Base-by-base conservation (phyloP, 495 filamentous ascomycete species). In the Xylaria castorea region DNA sequence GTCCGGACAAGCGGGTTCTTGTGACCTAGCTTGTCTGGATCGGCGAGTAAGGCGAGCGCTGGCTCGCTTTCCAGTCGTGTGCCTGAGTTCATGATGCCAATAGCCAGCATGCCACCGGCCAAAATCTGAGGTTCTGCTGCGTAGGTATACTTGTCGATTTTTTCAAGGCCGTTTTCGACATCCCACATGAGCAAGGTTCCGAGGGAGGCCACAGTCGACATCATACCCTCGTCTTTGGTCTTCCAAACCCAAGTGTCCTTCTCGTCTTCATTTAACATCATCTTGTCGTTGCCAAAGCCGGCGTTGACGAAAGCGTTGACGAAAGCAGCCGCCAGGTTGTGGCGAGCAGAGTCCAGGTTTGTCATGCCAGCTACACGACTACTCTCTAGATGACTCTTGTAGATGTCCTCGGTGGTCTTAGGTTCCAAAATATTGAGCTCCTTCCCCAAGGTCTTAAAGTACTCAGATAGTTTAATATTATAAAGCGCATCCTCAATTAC, bases 351-450 rank as follows among this genome's bases (percentile, higher is more conserved):
- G 81, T 98, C 96, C 42, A 97, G 89, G 78, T 97, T 97, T 22
- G 94, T 98, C 80, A 97, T 85, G 32, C 95, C 95, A 32, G 94
- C 92, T 60, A 94, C 94, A 61, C 96, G 89, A 71, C 91, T 96
- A 85, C 92, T 98, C 81, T 99, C 96, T 20, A 99, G 87, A 81
- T 99, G 97, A 71, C 94, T 97, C 87, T 99, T 99, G 87, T 99
- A 99, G 75, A 99, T 99, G 78, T 99, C 96, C 83, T 99, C 96
- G 5, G 95, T 94, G 71, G 93, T 95, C 82, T 97, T 97, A 22
- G 96, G 96, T 60, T 98, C 96, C 46, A 99, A 86, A 57, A 98
- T 96, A 78, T 98, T 98, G 66, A 99, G 88, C 77, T 98, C 96
- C 82, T 98, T 98, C 51, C 90, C 96, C 27, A 99, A 85, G 9